Evolutionary conservation across 2,329 filamentous ascomycete genomes (phyloP), one percentile per base, ranked within the genome.

Genomic region (Sporothrix mexicana): DNA sequence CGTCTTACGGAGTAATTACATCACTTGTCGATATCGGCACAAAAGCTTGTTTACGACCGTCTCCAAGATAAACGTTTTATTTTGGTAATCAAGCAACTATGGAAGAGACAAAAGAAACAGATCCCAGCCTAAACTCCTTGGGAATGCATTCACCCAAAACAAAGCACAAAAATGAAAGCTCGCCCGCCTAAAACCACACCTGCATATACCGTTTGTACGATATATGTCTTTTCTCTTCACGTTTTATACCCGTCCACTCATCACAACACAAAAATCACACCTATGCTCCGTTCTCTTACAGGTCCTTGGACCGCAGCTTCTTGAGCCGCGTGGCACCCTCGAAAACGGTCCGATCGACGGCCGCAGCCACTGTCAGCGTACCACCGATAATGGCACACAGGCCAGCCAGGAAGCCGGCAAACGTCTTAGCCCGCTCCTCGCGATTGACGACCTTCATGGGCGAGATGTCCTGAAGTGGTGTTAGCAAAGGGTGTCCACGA

Each of bases 381-480:
- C 96, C 96, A 74, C 96, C 96, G 69, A 99, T 91, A 74, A 98
- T 92, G 51, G 95, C 95, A 81, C 96, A 99, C 23, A 99, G 89
- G 66, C 96, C 96, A 0, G 96, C 95, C 73, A 99, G 83, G 85
- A 99, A 99, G 20, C 93, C 93, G 0, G 93, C 90, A 81, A 99
- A 97, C 4, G 92, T 92, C 86, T 98, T 98, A 74, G 91, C 86
- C 64, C 93, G 90, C 77, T 93, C 92, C 84, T 99, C 97, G 72
- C 95, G 92, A 85, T 99, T 99, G 83, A 99, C 92, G 74, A 99
- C 95, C 85, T 98, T 99, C 96, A 99, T 99, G 5, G 96, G 96
- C 1, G 95, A 98, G 81, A 99, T 99, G 78, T 99, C 96, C 92
- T 95, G 71, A 45, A 36, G 45, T 15, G 12, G 23, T 36, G 30